phyloP scores from a whole-genome alignment of 495 filamentous ascomycete genomes.

The Hypoxylon rickii region DNA sequence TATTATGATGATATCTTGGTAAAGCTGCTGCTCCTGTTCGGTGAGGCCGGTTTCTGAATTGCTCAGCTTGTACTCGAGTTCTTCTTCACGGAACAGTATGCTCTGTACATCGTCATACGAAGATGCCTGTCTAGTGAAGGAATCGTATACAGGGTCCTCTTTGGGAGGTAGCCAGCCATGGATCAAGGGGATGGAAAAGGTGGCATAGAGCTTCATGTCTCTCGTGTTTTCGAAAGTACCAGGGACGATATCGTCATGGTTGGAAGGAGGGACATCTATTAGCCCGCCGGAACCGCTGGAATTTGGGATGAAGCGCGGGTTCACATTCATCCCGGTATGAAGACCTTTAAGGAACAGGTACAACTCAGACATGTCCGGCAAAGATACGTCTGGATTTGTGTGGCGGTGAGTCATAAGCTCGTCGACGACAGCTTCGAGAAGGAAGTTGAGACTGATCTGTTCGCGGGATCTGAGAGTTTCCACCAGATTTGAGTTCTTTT shows the following conservation, averaged over 20 bases:
- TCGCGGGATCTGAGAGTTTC: constrained; percentile 78
- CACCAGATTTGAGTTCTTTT: constrained; percentile 68
- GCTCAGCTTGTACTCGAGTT: constrained; percentile 78
- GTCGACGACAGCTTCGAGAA: constrained; percentile 88
- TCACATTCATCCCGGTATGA: constrained; percentile 98
- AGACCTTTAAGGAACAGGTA: constrained; percentile 85
- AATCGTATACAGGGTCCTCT: constrained; percentile 62
- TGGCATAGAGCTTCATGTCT: constrained; percentile 85
- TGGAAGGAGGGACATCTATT: constrained; percentile 47
- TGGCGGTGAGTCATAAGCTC: constrained; percentile 75
- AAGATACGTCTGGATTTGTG: constrained; percentile 45
- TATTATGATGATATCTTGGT: constrained; percentile 80
- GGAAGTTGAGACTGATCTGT: constrained; percentile 81
- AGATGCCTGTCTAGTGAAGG: constrained; percentile 71
- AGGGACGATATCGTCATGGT: constrained; percentile 55
- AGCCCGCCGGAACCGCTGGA: constrained; percentile 48
- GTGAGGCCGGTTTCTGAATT: constrained; percentile 49
- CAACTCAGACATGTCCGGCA: constrained; percentile 87
- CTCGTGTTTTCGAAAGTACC: constrained; percentile 81
- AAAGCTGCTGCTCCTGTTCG: constrained; percentile 70
- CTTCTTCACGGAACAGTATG: constrained; percentile 83
- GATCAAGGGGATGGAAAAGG: constrained; percentile 85
- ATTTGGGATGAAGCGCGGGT: constrained; percentile 76
- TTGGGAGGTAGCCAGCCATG: constrained; percentile 86
- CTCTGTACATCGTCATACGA: constrained; percentile 92